phyloP scores from a whole-genome alignment of 352 stramenopile species.

The Phytophthora sojae region DNA sequence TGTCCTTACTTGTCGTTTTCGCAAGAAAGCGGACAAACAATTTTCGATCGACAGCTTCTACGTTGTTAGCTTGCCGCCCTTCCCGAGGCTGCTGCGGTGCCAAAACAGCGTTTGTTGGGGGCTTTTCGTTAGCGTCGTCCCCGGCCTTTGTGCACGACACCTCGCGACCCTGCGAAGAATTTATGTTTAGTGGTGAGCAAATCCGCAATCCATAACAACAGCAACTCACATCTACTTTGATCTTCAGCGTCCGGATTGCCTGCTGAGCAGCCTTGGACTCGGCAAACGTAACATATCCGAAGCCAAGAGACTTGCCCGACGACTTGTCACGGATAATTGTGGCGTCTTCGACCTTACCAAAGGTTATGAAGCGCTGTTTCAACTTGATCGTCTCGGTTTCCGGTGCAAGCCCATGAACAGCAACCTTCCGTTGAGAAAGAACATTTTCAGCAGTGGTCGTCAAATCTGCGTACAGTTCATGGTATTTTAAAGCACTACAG shows the following conservation, averaged over 20 bases:
- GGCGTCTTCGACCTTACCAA: conserved; percentile 68
- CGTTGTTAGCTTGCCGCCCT: not conserved
- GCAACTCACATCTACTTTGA: conserved; percentile 66
- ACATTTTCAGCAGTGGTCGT: conserved; percentile 61
- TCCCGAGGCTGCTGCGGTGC: not conserved
- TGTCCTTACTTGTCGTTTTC: conserved; percentile 63
- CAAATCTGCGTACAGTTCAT: conserved; percentile 66
- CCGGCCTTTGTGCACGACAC: conserved; percentile 16
- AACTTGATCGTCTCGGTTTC: conserved; percentile 54
- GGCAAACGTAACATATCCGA: conserved; percentile 73
- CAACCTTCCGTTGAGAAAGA: conserved; percentile 74
- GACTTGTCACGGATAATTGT: conserved; percentile 71
- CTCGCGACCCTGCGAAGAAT: conserved; percentile 3
- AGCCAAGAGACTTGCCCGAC: conserved; percentile 68
- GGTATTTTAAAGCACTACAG: conserved; percentile 65
- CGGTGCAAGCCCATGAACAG: conserved; percentile 71
- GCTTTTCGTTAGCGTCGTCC: not conserved
- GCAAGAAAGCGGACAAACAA: conserved; percentile 70
- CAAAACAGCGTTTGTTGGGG: not conserved
- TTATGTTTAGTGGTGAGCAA: not conserved
- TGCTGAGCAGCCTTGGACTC: conserved; percentile 68
- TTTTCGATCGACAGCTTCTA: conserved; percentile 44
- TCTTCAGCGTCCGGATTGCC: conserved; percentile 43
- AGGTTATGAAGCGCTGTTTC: conserved; percentile 54
- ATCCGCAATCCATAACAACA: not conserved